These are phyloP conservation scores for Penicillium pulvis DNA, from an alignment of 495 filamentous ascomycete genomes.

Conservation along the genomic window DNA sequence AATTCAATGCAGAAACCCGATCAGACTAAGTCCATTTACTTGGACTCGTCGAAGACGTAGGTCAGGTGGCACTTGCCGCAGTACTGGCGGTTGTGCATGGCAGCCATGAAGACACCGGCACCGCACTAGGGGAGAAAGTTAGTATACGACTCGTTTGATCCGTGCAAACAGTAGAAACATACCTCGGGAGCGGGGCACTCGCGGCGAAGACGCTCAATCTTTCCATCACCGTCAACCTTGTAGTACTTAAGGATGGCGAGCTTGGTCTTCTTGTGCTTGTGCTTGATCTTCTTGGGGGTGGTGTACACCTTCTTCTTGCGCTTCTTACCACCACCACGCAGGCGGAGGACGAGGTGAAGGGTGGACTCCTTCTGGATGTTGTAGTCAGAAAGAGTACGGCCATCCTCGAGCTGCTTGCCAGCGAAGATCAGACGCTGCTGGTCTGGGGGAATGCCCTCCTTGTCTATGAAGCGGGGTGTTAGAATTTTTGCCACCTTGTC, in stretches of 20 bases:
- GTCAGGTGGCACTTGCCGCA: slow-evolving; percentile 99
- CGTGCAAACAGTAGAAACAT: slow-evolving; percentile 24
- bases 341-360: slow-evolving; percentile 96
- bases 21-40: slow-evolving; percentile 45
- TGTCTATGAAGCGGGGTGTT: slow-evolving; percentile 60
- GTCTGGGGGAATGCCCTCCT: slow-evolving; percentile 99
- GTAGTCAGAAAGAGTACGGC: slow-evolving; percentile 99
- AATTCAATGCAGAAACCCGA: slow-evolving; percentile 25
- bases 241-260: slow-evolving; percentile 99
- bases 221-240: slow-evolving; percentile 99
- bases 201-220: slow-evolving; percentile 98
- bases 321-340: slow-evolving; percentile 98
- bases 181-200: slow-evolving; percentile 94
- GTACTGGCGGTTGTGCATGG: slow-evolving; percentile 99
- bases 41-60: slow-evolving; percentile 96
- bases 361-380: slow-evolving; percentile 99
- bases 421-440: slow-evolving; percentile 99
- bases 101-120: slow-evolving; percentile 99
- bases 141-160: slow-evolving; percentile 27
- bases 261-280: slow-evolving; percentile 99
- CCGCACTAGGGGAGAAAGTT: slow-evolving; percentile 67
- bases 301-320: slow-evolving; percentile 99
- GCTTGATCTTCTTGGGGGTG: slow-evolving; percentile 99
- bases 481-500: slow-evolving; percentile 4
- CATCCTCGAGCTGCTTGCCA: slow-evolving; percentile 99